phyloP scores from a whole-genome alignment of 257 asterid species.

The Capsicum pubescens region DNA sequence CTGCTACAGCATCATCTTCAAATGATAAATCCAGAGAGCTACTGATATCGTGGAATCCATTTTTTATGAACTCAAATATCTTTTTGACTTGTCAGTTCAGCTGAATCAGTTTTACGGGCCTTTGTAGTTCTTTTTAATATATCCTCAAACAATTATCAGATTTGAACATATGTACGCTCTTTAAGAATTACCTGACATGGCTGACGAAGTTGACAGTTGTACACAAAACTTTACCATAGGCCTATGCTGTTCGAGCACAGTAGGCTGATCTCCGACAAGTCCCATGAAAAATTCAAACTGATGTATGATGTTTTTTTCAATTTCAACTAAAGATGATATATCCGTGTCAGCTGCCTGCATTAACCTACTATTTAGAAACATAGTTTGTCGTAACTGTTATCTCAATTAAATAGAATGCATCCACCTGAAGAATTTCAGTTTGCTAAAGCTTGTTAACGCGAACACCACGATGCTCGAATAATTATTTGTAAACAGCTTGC shows the following conservation, averaged over 20 bases:
- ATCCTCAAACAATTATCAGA: neutral
- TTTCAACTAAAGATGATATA: slow-evolving; percentile 96
- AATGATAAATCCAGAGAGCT: slow-evolving; percentile 92
- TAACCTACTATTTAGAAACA: slow-evolving; percentile 39
- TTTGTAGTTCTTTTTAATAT: slow-evolving; percentile 24
- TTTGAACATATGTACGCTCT: neutral
- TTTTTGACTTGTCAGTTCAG: slow-evolving; percentile 75
- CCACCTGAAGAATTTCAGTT: slow-evolving; percentile 96
- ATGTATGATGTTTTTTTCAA: slow-evolving; percentile 96
- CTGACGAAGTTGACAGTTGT: slow-evolving; percentile 88
- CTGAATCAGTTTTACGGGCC: slow-evolving; percentile 35
- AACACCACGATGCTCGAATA: slow-evolving; percentile 98
- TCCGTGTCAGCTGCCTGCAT: slow-evolving; percentile 99
- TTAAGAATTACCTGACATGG: slow-evolving; percentile 69
- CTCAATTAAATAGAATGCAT: slow-evolving; percentile 24
- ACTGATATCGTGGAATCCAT: slow-evolving; percentile 88
- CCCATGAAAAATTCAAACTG: slow-evolving; percentile 99
- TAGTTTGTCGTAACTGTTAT: slow-evolving; percentile 31
- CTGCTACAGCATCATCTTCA: slow-evolving; percentile 96
- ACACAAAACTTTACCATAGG: slow-evolving; percentile 91
- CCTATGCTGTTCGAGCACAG: slow-evolving; percentile 99
- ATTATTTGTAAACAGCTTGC: slow-evolving; percentile 92
- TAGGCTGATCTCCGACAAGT: slow-evolving; percentile 91
- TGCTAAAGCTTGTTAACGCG: slow-evolving; percentile 94
- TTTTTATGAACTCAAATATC: slow-evolving; percentile 86